Base-by-base conservation (phyloP, 2,329 filamentous ascomycete species). In the Nemania sp. region DNA sequence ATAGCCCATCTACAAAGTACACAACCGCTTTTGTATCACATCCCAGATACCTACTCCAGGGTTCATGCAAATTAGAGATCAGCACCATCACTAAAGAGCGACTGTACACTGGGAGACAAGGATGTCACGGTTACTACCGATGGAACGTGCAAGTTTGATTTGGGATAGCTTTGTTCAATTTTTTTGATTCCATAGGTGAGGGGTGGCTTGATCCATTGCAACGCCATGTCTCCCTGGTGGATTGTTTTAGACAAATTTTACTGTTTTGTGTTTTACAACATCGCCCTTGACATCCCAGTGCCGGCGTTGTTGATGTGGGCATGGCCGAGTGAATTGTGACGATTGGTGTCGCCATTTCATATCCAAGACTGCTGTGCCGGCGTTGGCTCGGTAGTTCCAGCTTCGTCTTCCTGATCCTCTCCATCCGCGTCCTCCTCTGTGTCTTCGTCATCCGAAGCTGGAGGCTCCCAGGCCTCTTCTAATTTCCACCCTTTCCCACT, bases 391-490 rank as follows among this genome's bases (percentile, higher is more conserved):
- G 58, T 35, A 37, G 56, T 57, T 45, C 73, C 69, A 34, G 71
- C 71, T 15, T 79, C 74, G 21, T 72, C 72, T 11, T 72, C 72
- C 34, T 74, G 71, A 2, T 79, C 78, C 1, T 77, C 72, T 3
- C 79, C 78, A 0, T 74, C 73, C 1, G 71, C 75, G 0, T 79
- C 76, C 2, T 80, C 79, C 0, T 81, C 86, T 2, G 85, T 85
- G 18, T 88, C 86, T 5, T 84, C 81, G 47, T 85, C 83, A 25
- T 83, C 78, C 2, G 78, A 76, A 10, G 80, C 81, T 0, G 87
- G 88, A 17, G 82, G 90, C 73, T 86, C 88, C 90, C 83, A 94
- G 0, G 90, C 90, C 73, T 93, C 90, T 74, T 94, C 90, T 3
- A 95, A 78, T 73, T 92, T 94, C 67, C 94, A 78, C 0, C 90